phyloP scores from a whole-genome alignment of 2,329 filamentous ascomycete species.

The Diaporthe citrichinensis region DNA sequence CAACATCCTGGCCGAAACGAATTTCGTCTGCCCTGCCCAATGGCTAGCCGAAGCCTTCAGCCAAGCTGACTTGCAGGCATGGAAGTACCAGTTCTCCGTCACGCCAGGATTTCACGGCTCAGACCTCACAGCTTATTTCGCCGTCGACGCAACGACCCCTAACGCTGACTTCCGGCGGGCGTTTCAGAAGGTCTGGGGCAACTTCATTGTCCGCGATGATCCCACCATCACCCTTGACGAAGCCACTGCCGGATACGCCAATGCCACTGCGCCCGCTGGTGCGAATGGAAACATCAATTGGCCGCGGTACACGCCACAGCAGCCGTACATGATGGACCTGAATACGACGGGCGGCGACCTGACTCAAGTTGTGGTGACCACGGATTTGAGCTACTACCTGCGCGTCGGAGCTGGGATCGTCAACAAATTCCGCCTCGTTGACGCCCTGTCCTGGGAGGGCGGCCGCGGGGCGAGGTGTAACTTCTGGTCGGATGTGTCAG shows the following conservation, averaged over 20 bases:
- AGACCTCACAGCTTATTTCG: slow-evolving; percentile 53
- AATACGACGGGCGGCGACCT: slow-evolving; percentile 58
- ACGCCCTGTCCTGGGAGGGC: slow-evolving; percentile 8
- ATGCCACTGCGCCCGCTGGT: slow-evolving; percentile 9
- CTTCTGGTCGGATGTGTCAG: background rate
- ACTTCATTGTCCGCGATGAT: slow-evolving; percentile 57
- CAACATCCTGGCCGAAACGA: slow-evolving; percentile 64
- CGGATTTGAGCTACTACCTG: slow-evolving; percentile 46
- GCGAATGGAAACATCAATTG: background rate
- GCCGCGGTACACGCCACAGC: slow-evolving; percentile 30
- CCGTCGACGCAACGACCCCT: slow-evolving; percentile 47
- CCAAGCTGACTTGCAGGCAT: slow-evolving; percentile 49
- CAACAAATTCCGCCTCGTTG: slow-evolving; percentile 44
- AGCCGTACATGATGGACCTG: slow-evolving; percentile 58
- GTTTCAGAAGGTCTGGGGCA: slow-evolving; percentile 58
- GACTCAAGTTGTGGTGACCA: slow-evolving; percentile 44
- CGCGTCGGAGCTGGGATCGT: slow-evolving; percentile 46
- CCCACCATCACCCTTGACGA: slow-evolving; percentile 54
- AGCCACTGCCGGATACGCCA: slow-evolving; percentile 45
- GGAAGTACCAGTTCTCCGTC: slow-evolving; percentile 59
- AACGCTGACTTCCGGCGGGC: slow-evolving; percentile 52
- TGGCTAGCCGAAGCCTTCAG: slow-evolving; percentile 63
- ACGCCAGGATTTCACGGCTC: slow-evolving; percentile 52
- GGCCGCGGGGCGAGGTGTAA: background rate
- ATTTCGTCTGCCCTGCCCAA: slow-evolving; percentile 64